These are phyloP conservation scores for Candida koratica DNA, from an alignment of 805 yeast genomes.

Conservation along the genomic window DNA sequence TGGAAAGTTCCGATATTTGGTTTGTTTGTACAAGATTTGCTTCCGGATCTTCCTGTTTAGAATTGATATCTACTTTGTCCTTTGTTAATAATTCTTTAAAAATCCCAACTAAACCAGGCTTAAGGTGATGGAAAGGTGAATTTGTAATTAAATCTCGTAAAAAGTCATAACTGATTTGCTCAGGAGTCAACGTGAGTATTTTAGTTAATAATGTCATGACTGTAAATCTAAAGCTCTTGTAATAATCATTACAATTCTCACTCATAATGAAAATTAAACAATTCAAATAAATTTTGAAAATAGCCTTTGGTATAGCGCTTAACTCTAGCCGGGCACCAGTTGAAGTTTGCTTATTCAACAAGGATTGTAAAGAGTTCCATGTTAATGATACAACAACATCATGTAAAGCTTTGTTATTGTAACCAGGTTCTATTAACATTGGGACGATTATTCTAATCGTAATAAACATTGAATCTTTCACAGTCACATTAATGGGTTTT, in stretches of 20 bases:
- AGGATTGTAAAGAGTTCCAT: constrained; percentile 29
- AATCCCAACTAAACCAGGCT: constrained; percentile 59
- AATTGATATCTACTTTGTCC: constrained; percentile 13
- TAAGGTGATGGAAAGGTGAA: constrained; percentile 63
- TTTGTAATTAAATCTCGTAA: constrained; percentile 58
- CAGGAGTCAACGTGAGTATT: constrained; percentile 55
- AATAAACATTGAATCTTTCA: constrained; percentile 21
- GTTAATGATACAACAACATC: constrained; percentile 35
- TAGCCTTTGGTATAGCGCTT: constrained; percentile 26
- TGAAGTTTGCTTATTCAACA: constrained; percentile 14
- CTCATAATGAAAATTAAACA: constrained; percentile 22
- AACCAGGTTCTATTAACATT: constrained; percentile 27
- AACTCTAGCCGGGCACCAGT: constrained; percentile 23
- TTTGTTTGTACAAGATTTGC: no score
- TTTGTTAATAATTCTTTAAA: constrained; percentile 62
- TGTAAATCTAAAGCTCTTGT: constrained; percentile 33
- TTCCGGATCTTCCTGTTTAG: not conserved
- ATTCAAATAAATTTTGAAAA: constrained; percentile 31
- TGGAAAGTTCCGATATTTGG: not conserved
- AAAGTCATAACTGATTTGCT: constrained; percentile 54
- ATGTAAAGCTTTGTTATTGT: constrained; percentile 19
- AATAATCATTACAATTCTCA: constrained; percentile 16
- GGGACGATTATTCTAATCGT: constrained; percentile 33
- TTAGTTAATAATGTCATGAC: constrained; percentile 62
- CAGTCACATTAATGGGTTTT: constrained; percentile 9